Evolutionary conservation across 1,284 basidiomycete species (phyloP), one percentile per base, ranked within the genome.

Genomic region (Melampsora larici-populina): DNA sequence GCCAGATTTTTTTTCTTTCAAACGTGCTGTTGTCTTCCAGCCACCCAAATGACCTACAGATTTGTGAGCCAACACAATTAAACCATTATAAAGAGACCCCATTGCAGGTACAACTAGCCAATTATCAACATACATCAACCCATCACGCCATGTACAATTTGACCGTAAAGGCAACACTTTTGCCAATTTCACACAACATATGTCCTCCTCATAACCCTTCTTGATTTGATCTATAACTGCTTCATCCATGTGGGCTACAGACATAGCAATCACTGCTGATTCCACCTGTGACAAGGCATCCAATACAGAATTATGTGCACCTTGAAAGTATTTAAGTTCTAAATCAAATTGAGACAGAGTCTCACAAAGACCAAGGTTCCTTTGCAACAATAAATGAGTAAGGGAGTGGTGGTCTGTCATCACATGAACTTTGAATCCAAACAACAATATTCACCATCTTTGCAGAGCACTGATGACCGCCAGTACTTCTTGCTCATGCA

Each of bases 341-440:
- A 64, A 31, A n/a, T 64, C 62, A 33, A 64, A 64, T 24, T 64
- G 18, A 24, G 29, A 24, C 18, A 64, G n/a, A 7, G 33, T 76
- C 71, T 87, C 86, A 0, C 82, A 68, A 0, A 79, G 66, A 0
- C 84, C 85, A 0, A 87, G 80, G 15, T 86, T 81, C 2, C 79
- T 69, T 68, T 87, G 86, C 0, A 79, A 79, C 1, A 80, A 1
- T 63, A 87, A 86, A 71, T 84, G 82, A 46, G 86, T 81, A 0
- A 87, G 81, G 0, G 84, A 86, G 0, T 80, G 63, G 77, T 88
- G 86, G 77, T 87, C 85, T 0, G 85, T 86, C 64, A 82, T 83
- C 0, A 87, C 80, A 0, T 72, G 63, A 51, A 87, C 83, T 0
- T 73, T 80, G 0, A 78, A 60, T 0, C 85, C 85, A 0, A 76